Conservation (phyloP, 192 early-diverging fungal genomes). For the Haplosporangium gracile region DNA sequence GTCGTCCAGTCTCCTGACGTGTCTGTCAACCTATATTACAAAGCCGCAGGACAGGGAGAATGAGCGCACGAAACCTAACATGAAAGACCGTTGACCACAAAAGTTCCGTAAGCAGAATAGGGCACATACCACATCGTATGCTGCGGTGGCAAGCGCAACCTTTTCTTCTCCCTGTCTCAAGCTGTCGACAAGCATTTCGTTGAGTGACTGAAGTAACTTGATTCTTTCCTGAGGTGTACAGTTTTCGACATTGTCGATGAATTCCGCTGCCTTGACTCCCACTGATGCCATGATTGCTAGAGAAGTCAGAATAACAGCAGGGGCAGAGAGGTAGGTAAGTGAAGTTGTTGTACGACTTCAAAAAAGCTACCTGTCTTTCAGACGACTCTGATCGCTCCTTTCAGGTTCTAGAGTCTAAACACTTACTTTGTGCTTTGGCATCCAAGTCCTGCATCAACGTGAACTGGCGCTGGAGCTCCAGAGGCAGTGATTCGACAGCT, state of each 20-base stretch:
- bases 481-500: slow-evolving; percentile 83
- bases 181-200: slow-evolving; percentile 75
- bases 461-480: slow-evolving; percentile 88
- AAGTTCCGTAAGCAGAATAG: not conserved
- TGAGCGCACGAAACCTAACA: not conserved
- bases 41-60: slow-evolving; percentile 1
- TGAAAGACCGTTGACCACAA: not conserved
- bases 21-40: slow-evolving; percentile 79
- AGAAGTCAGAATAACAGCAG: not conserved
- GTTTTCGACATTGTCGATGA: slow-evolving; percentile 74
- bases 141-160: slow-evolving; percentile 91
- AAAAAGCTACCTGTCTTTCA: not conserved
- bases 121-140: slow-evolving; percentile 86
- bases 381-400: not conserved
- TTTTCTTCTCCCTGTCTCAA: slow-evolving; percentile 94
- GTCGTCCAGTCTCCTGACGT: slow-evolving; percentile 91
- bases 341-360: not conserved
- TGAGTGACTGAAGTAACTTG: slow-evolving; percentile 65
- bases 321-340: not conserved
- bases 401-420: not conserved
- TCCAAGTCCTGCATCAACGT: slow-evolving; percentile 96
- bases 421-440: slow-evolving; percentile 74
- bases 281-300: slow-evolving; percentile 82
- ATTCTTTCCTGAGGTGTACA: slow-evolving; percentile 67
- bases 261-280: slow-evolving; percentile 74